Percentiles rank a stretch among this genome's conserved stretches.
These are phyloP conservation scores for Verticillium longisporum DNA, from an alignment of 2,329 filamentous ascomycete species.

Conservation along the genomic window DNA sequence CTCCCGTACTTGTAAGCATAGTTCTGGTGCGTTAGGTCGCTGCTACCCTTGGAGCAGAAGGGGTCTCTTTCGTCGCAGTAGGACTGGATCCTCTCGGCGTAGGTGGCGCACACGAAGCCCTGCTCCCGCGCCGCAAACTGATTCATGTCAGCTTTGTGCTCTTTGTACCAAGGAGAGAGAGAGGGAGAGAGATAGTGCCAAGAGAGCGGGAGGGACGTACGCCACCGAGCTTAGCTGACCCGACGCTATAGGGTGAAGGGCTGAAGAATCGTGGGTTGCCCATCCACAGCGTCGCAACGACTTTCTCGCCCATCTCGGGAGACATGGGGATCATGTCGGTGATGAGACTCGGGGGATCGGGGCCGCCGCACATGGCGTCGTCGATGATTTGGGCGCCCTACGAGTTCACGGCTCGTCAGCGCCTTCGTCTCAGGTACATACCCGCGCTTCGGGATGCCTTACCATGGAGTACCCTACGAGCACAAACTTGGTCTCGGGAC, in stretches of 20 bases:
- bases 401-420: not conserved
- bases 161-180: not conserved
- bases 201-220: conserved; percentile 29
- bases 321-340: conserved; percentile 34
- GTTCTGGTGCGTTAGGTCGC: conserved; percentile 52
- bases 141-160: not conserved
- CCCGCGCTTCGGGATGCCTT: not conserved
- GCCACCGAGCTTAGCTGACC: conserved; percentile 47
- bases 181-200: not conserved
- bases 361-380: conserved; percentile 52
- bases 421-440: not conserved
- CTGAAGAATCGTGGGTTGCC: conserved; percentile 48
- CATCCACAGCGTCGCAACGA: conserved; percentile 54
- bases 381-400: conserved; percentile 57
- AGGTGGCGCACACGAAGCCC: conserved; percentile 50
- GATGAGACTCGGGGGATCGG: conserved; percentile 37
- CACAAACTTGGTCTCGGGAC: conserved; percentile 47
- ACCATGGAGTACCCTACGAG: conserved; percentile 49
- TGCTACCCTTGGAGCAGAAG: conserved; percentile 60
- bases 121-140: conserved; percentile 54
- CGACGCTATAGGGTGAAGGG: conserved; percentile 49
- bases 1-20: conserved; percentile 58
- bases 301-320: conserved; percentile 37
- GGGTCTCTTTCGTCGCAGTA: conserved; percentile 60
- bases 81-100: conserved; percentile 46